Evolutionary conservation across 2,329 filamentous ascomycete genomes (phyloP), one percentile per base, ranked within the genome.

Genomic region (Ophiostoma tasmaniense): DNA sequence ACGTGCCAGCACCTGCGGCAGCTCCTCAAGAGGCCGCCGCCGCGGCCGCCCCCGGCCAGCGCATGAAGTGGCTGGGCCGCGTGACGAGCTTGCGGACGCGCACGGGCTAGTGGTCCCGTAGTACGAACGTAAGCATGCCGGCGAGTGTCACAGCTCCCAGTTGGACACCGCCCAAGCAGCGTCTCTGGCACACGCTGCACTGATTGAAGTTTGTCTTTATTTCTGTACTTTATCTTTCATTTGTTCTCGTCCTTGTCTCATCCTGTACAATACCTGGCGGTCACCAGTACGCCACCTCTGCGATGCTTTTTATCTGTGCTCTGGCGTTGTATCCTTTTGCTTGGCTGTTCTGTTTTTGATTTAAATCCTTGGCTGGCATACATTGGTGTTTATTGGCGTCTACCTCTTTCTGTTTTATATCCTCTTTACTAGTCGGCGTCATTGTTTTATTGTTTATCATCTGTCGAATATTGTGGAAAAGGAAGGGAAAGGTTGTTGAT

Each of bases 31-130:
- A 59, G 10, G 42, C 42, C 1, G 6, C 42, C 17, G 10, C 45
- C 42, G 14, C 37, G 1, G 28, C 64, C 37, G 69, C 70, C n/a
- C 59, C 37, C 4, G 62, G 35, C 1, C 11, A 67, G 28, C 71
- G 71, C 55, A 73, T 71, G 69, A 77, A 76, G 69, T 78, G 77
- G 77, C 72, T 78, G 0, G 76, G 75, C 0, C 73, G 76, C n/a
- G 72, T 74, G 25, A 72, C 73, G 69, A 76, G 75, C 70, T 69
- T 77, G 66, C 75, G 76, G 42, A 77, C 73, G 22, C 73, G 75
- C 39, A 71, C 72, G 55, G 72, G 72, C 66, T 74, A 75, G 71
- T 64, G 68, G 70, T 55, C 65, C 20, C 68, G 68, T 14, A 17
- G 4, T 22, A 62, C 22, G 7, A 37, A 64, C 20, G 33, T 33